Evolutionary conservation across 2,329 filamentous ascomycete species (phyloP), one percentile per base, ranked within the genome.

Genomic region (Fusarium cyanostomum): DNA sequence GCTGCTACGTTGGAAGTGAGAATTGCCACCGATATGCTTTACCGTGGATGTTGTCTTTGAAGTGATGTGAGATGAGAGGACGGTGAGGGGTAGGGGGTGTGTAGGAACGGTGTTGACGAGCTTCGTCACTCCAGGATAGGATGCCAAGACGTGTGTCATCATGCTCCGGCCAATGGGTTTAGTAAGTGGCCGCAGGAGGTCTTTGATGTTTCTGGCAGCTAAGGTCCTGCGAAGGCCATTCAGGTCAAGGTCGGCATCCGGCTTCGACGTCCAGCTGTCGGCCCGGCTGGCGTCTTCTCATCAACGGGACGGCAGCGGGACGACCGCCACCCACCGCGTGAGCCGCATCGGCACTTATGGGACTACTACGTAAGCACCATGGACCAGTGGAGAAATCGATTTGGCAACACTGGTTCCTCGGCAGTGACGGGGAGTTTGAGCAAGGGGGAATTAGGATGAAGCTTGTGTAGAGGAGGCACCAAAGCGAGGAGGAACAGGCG

Each of bases 271-370:
- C 30, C 30, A 52, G 44, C 39, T 28, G 12, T 38, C 49, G 49
- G 30, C 11, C 49, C 38, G 49, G 39, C 16, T 30, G 38, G 21
- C 21, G 30, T 33, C 35, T 42, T 7, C 16, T 7, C 15, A 10
- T 26, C 11, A 28, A 44, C 45, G 45, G 18, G 48, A 16, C 7
- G 35, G 15, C 16, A 37, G 11, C 26, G 21, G 11, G n/a, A 49
- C 28, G 13, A 42, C 28, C 28, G 6, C 21, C 21, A 41, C 35
- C 9, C 34, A 28, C 18, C 43, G 43, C 38, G 34, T 54, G 58
- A 54, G 58, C 59, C 59, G 43, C 53, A 58, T 46, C 51, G 38
- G 56, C 33, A 42, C 43, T 56, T 44, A 35, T 35, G 46, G 37
- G 24, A 52, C 43, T 39, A 16, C 26, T 28, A 44, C 15, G 35